Base-by-base conservation (phyloP, 495 filamentous ascomycete species). In the Penicillium daleae region DNA sequence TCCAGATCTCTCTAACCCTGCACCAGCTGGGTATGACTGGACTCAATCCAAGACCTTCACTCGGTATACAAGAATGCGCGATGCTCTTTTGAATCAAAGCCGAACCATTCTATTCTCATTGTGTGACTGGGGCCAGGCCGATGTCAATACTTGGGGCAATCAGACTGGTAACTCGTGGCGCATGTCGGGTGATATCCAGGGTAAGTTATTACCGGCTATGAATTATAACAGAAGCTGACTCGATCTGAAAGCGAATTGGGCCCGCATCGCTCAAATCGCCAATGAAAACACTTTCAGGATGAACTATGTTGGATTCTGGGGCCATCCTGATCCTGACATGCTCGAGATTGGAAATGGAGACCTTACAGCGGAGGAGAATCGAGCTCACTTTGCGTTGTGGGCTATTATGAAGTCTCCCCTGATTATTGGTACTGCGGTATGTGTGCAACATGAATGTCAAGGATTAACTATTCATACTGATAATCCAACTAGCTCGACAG, bases 261-360 rank as follows among this genome's bases (percentile, higher is more conserved):
- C 51, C 17, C 76, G 79, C 19, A 78, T 85, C 52, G 63, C 71
- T 6, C 66, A 73, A 35, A 76, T 78, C 46, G 72, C 76, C 52
- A 79, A 77, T 51, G 72, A 81, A 32, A 79, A 78, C 56, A 69
- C 73, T 44, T 87, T 85, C 68, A 66, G 76, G 24, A 63, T 82
- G 42, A 76, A 81, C 61, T 72, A 76, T 26, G 80, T 75, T 24
- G 71, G 81, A 27, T 86, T 85, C 73, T 85, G 78, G 73, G 84
- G 80, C 32, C 77, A 80, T 56, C 83, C 85, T 7, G 88, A 91
- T 63, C 73, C 82, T 5, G 89, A 91, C 66, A 90, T 90, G 88
- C 80, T 90, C 0, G 89, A 90, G 64, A 79, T 90, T 32, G 87
- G 88, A 9, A 90, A 89, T 64, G 85, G 82, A 6, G 74, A 78